phyloP scores from a whole-genome alignment of 371 early-diverging fungal genomes.

The Mortierella sp. region DNA sequence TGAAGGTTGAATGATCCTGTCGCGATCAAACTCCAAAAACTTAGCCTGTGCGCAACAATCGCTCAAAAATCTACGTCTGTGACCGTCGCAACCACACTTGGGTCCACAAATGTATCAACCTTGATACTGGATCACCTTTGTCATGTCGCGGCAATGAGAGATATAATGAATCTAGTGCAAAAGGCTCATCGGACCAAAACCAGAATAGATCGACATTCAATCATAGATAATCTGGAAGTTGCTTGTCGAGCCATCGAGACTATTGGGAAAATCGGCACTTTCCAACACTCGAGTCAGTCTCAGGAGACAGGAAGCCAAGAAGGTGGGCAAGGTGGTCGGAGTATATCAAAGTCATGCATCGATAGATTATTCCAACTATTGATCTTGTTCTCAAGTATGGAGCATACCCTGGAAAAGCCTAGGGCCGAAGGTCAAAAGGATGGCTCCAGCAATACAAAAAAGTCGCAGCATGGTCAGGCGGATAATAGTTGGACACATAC shows the following conservation, averaged over 20 bases:
- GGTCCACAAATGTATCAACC: background rate
- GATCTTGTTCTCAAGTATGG: conserved; percentile 25
- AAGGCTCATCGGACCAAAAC: conserved; percentile 10
- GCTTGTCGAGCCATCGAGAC: conserved; percentile 19
- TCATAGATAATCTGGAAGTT: conserved; percentile 13
- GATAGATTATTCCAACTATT: conserved; percentile 27
- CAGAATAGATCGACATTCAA: conserved; percentile 12
- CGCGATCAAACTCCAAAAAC: conserved; percentile 24
- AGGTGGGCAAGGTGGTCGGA: background rate
- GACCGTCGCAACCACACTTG: background rate
- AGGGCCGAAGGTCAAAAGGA: background rate
- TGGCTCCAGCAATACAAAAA: background rate
- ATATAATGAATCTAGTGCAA: background rate
- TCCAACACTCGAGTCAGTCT: background rate
- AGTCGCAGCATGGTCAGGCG: background rate
- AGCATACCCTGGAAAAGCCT: conserved; percentile 7
- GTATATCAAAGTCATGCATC: conserved; percentile 11
- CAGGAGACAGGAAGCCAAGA: background rate
- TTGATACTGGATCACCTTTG: conserved; percentile 31
- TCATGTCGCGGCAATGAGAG: conserved; percentile 29
- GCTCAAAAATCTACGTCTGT: conserved; percentile 9
- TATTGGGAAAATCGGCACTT: conserved; percentile 25
- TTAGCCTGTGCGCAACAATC: conserved; percentile 14
- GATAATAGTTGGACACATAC: conserved; percentile 8
- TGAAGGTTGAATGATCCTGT: conserved; percentile 22